These are phyloP conservation scores for Ophiostoma novo-ulmi DNA, from an alignment of 2,329 filamentous ascomycete species.

Conservation along the genomic window DNA sequence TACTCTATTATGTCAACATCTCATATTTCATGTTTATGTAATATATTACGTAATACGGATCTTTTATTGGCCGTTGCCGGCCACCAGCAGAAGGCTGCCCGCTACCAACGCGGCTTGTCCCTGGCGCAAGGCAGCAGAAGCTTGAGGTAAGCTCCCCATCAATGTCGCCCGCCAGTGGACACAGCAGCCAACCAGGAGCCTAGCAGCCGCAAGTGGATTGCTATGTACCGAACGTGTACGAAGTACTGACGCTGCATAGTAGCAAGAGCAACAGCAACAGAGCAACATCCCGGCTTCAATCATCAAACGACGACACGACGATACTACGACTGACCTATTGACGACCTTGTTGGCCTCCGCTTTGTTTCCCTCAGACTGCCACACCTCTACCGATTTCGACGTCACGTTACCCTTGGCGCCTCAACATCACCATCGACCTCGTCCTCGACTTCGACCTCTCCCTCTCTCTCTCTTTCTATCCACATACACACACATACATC, in stretches of 20 bases:
- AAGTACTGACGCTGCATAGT: background rate
- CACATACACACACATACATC: constrained; percentile 8
- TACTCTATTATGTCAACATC: background rate
- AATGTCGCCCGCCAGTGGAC: background rate
- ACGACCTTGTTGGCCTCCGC: background rate
- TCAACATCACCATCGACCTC: constrained; percentile 1
- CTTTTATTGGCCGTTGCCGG: background rate
- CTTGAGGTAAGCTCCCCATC: constrained; percentile 36
- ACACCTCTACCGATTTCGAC: background rate
- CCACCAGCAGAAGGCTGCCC: background rate
- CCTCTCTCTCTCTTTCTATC: background rate
- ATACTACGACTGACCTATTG: background rate
- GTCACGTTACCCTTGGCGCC: background rate
- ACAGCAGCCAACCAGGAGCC: constrained; percentile 9
- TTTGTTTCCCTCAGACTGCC: background rate
- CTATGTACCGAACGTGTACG: background rate
- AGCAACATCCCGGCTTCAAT: background rate
- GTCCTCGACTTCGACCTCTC: background rate
- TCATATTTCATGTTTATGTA: background rate
- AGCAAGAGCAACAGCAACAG: background rate
- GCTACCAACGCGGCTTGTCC: background rate
- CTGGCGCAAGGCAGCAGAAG: constrained; percentile 36
- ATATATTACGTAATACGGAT: background rate
- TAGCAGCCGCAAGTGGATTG: constrained; percentile 5
- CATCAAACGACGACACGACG: constrained; percentile 11